A percentile compares a stretch with the other conserved stretches of the same genome.
phyloP scores from a whole-genome alignment of 2,329 filamentous ascomycete species.

The Chrysosporium keratinophilum region DNA sequence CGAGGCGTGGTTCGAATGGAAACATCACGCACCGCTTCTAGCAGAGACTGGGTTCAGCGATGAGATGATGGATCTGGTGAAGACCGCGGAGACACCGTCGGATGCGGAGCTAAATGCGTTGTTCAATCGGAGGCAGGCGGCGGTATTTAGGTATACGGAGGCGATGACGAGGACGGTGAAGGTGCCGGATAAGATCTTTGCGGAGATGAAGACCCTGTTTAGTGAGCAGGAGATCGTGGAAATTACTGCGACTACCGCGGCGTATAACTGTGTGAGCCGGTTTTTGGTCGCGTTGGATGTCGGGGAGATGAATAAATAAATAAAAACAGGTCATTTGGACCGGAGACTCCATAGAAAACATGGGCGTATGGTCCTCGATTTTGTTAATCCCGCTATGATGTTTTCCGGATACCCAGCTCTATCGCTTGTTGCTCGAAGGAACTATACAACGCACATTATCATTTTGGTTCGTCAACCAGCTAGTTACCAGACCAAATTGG shows the following conservation, averaged over 20 bases:
- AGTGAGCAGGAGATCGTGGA: slow-evolving; percentile 66
- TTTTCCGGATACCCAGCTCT: too few species aligned
- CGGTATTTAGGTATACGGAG: slow-evolving; percentile 63
- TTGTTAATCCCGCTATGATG: too few species aligned
- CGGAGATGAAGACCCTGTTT: slow-evolving; percentile 50
- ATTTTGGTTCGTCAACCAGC: too few species aligned
- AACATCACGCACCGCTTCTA: slow-evolving; percentile 65
- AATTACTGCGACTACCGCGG: slow-evolving; percentile 65
- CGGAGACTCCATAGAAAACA: too few species aligned
- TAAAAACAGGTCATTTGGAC: too few species aligned
- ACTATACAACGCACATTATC: too few species aligned
- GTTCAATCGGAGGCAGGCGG: slow-evolving; percentile 53
- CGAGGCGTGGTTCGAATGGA: slow-evolving; percentile 77
- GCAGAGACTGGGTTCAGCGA: slow-evolving; percentile 47
- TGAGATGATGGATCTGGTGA: slow-evolving; percentile 39
- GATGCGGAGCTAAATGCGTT: slow-evolving; percentile 22
- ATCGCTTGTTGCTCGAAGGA: too few species aligned
- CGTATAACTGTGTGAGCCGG: slow-evolving; percentile 76
- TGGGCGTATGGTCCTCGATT: too few species aligned
- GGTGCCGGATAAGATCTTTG: slow-evolving; percentile 61
- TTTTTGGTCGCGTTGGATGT: slow-evolving; percentile 73
- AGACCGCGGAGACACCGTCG: slow-evolving; percentile 25
- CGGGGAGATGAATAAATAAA: slow-evolving; percentile 31
- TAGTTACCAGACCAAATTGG: too few species aligned
- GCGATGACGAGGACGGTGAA: slow-evolving; percentile 69